Percentiles rank a stretch among this genome's conserved stretches.
phyloP scores from a whole-genome alignment of 352 stramenopile species.

The Phytophthora boehmeriae region DNA sequence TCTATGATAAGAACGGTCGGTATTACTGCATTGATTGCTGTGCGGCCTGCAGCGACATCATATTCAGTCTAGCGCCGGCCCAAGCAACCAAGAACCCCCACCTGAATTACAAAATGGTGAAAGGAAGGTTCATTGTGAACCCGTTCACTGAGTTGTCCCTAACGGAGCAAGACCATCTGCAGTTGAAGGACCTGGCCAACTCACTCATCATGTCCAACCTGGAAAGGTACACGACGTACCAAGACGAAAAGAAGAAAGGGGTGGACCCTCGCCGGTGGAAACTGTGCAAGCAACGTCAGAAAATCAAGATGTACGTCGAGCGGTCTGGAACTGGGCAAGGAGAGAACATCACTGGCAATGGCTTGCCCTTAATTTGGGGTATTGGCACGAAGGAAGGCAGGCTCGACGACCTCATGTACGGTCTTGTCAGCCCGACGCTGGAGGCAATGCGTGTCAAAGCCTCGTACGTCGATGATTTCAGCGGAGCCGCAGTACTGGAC shows the following conservation, averaged over 20 bases:
- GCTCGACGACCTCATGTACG: constrained; percentile 40
- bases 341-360: neutral
- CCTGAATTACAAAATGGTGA: neutral
- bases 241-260: neutral
- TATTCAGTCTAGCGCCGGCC: no score
- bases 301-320: constrained; percentile 19
- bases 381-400: constrained; percentile 21
- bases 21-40: no score
- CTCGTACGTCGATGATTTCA: constrained; percentile 18
- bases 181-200: neutral
- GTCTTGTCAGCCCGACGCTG: constrained; percentile 36
- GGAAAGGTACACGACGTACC: neutral
- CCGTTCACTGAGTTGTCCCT: constrained; percentile 1
- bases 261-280: constrained; percentile 28
- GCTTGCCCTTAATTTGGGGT: constrained; percentile 24
- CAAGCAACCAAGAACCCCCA: no score
- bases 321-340: neutral
- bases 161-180: neutral
- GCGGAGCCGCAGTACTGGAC: constrained; percentile 43
- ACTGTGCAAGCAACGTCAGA: constrained; percentile 31
- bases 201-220: constrained; percentile 3
- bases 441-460: constrained; percentile 37
- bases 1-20: no score
- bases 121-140: constrained; percentile 7
- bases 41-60: no score